phyloP scores from a whole-genome alignment of 192 early-diverging fungal genomes.

The Gryganskiella cystojenkinii region DNA sequence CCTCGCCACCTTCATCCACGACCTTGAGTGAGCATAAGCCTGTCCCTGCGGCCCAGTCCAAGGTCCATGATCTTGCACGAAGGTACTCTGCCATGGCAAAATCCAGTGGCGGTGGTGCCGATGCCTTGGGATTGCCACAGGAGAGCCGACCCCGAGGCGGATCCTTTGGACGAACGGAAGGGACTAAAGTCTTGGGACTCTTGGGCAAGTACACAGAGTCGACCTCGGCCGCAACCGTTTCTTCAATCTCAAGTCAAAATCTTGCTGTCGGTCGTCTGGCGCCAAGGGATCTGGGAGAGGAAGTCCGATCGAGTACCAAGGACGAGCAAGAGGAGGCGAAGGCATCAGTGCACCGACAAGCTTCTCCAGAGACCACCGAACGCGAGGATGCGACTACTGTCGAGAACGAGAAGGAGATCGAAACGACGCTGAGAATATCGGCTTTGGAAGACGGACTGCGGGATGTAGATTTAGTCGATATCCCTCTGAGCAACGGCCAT shows the following conservation, averaged over 20 bases:
- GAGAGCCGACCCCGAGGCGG: not conserved
- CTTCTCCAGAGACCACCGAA: no score
- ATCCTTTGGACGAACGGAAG: slow-evolving; percentile 24
- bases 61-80: slow-evolving; percentile 24
- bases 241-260: no score
- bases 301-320: not conserved
- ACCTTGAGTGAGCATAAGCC: slow-evolving; percentile 28
- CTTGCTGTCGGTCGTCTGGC: not conserved
- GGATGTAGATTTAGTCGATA: slow-evolving; percentile 4
- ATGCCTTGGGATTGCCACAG: not conserved
- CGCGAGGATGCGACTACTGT: not conserved
- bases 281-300: not conserved
- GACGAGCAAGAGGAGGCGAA: not conserved
- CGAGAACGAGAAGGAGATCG: slow-evolving; percentile 10
- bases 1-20: slow-evolving; percentile 11
- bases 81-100: slow-evolving; percentile 31
- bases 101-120: not conserved
- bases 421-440: slow-evolving; percentile 4
- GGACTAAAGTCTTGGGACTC: slow-evolving; percentile 11
- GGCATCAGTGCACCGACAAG: no score
- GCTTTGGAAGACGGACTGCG: not conserved
- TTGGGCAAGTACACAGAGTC: slow-evolving; percentile 13
- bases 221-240: not conserved
- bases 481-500: slow-evolving; percentile 3
- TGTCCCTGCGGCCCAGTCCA: slow-evolving; percentile 17